phyloP scores from a whole-genome alignment of 441 rosid genomes.

The Arabidopsis lyrata region DNA sequence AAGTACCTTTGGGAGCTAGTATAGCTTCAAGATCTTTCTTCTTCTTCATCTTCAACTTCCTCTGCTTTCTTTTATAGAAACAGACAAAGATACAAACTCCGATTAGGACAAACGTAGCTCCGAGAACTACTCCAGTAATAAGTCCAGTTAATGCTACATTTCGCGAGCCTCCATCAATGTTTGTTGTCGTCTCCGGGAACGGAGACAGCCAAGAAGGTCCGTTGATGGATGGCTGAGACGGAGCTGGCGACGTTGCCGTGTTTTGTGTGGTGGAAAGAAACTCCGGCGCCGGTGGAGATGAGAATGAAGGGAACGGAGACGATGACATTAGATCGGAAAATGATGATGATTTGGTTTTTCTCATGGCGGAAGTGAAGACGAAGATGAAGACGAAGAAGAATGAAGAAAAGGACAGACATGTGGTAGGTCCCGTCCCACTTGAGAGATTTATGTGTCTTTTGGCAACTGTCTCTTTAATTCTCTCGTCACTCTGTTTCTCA shows the following conservation, averaged over 20 bases:
- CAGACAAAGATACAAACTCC: conserved; percentile 53
- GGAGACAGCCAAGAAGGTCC: conserved; percentile 2
- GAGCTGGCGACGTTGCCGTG: background rate
- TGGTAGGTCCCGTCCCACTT: conserved; percentile 25
- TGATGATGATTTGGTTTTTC: conserved; percentile 10
- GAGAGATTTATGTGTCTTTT: conserved; percentile 8
- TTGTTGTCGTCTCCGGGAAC: accelerated
- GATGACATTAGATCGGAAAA: conserved; percentile 27
- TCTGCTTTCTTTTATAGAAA: conserved; percentile 55
- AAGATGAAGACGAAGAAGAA: background rate
- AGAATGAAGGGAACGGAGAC: conserved; percentile 32
- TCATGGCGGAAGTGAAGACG: conserved; percentile 25
- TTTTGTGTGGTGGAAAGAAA: conserved; percentile 18
- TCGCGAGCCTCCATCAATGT: conserved; percentile 3
- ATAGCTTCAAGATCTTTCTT: conserved; percentile 41
- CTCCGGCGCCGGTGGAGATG: conserved; percentile 13
- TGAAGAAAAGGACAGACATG: conserved; percentile 4
- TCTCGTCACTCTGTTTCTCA: background rate
- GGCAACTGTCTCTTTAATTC: background rate
- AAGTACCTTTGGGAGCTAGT: conserved; percentile 22
- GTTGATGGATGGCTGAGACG: conserved; percentile 16
- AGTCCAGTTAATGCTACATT: conserved; percentile 45
- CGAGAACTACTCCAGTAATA: conserved; percentile 57
- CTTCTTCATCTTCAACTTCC: conserved; percentile 17
- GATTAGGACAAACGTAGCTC: conserved; percentile 60